A percentile compares a stretch with the other conserved stretches of the same genome.
These are phyloP conservation scores for Dacryopinax spathularia DNA, from an alignment of 768 basidiomycete species.

Conservation along the genomic window DNA sequence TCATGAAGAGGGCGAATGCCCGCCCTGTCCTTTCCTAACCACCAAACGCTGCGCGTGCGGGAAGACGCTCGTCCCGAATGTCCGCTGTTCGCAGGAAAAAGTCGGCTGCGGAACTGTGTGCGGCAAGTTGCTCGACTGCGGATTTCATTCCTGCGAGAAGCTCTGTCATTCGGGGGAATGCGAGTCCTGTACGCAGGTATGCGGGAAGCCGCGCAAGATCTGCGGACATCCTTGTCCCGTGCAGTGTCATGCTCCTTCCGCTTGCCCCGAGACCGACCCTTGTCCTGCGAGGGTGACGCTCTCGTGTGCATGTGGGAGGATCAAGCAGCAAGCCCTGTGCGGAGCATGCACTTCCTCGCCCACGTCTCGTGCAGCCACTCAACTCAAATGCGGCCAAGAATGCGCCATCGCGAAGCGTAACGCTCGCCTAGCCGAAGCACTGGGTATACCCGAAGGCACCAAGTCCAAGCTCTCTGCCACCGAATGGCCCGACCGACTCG, in stretches of 20 bases:
- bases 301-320: conserved; percentile 69
- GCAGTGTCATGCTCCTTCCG: conserved; percentile 77
- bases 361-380: conserved; percentile 30
- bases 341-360: conserved; percentile 40
- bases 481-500: conserved; percentile 47
- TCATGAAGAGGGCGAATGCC: conserved; percentile 65
- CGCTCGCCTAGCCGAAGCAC: conserved; percentile 72
- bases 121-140: conserved; percentile 66
- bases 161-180: conserved; percentile 74
- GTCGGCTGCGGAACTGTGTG: conserved; percentile 77
- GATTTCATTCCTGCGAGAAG: conserved; percentile 76
- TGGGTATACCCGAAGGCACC: conserved; percentile 57
- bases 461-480: conserved; percentile 13
- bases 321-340: conserved; percentile 60
- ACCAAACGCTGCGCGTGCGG: conserved; percentile 77
- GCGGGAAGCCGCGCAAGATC: conserved; percentile 73
- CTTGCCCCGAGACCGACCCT: conserved; percentile 66
- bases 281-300: conserved; percentile 56
- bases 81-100: conserved; percentile 72
- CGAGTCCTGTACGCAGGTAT: conserved; percentile 57
- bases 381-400: conserved; percentile 65
- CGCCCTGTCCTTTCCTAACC: conserved; percentile 74
- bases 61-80: conserved; percentile 63
- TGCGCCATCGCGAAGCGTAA: conserved; percentile 79
- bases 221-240: conserved; percentile 75